Percentiles rank a stretch among this genome's conserved stretches.
phyloP scores from a whole-genome alignment of 345 rosid species.

The Euphorbia peplus region DNA sequence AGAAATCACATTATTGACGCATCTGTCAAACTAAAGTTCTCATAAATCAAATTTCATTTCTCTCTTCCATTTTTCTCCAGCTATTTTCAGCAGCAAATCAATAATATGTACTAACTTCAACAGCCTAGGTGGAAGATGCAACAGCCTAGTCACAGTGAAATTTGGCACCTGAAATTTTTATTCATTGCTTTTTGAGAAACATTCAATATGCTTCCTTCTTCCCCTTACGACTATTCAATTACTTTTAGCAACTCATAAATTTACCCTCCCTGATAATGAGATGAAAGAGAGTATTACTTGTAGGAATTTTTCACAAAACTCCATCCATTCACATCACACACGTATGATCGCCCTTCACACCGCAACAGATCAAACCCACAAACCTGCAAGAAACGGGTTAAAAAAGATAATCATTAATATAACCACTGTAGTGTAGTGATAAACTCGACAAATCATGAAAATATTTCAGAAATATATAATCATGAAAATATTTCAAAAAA shows the following conservation, averaged over 20 bases:
- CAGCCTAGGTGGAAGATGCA: background rate
- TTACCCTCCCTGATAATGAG: background rate
- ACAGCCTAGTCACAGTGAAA: background rate
- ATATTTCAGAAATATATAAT: constrained; percentile 1
- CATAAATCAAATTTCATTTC: background rate
- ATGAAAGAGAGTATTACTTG: constrained; percentile 51
- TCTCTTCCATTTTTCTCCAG: background rate
- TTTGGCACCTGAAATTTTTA: background rate
- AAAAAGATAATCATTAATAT: constrained; percentile 1
- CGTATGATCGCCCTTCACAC: constrained; percentile 92
- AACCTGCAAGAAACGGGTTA: constrained; percentile 50
- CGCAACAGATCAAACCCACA: constrained; percentile 99
- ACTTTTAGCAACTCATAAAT: background rate
- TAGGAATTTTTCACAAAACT: constrained; percentile 99
- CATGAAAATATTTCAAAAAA: background rate
- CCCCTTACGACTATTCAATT: background rate
- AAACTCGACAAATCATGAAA: background rate
- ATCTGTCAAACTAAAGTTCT: background rate
- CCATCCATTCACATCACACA: constrained; percentile 99
- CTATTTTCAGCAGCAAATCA: background rate
- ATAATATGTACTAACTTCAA: background rate
- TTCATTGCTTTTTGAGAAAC: background rate
- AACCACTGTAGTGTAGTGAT: background rate
- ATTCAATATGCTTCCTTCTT: background rate
- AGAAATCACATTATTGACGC: background rate